Conservation (phyloP, 495 filamentous ascomycete genomes). For the Hypoxylon trugodes region DNA sequence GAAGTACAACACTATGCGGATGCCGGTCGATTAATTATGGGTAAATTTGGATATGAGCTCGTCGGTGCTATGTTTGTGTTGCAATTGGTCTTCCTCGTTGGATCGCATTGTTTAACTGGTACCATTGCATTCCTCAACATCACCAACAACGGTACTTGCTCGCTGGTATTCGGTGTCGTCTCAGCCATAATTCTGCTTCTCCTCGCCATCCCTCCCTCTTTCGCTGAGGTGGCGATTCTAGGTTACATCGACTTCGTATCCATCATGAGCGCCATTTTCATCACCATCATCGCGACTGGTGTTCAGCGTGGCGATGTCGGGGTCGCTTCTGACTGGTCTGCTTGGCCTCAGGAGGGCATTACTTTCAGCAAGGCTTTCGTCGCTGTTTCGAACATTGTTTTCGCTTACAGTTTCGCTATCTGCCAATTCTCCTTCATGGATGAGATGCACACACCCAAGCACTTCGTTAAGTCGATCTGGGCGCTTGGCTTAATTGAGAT, state of each 20-base stretch:
- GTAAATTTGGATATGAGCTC: conserved; percentile 69
- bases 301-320: conserved; percentile 54
- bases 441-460: conserved; percentile 74
- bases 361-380: conserved; percentile 62
- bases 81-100: conserved; percentile 80
- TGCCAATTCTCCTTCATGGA: conserved; percentile 80
- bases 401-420: conserved; percentile 75
- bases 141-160: conserved; percentile 69
- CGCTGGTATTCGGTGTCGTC: conserved; percentile 71
- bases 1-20: conserved; percentile 78
- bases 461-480: conserved; percentile 73
- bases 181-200: conserved; percentile 69
- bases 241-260: conserved; percentile 69
- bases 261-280: conserved; percentile 69
- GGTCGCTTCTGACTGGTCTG: conserved; percentile 50
- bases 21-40: conserved; percentile 71
- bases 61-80: conserved; percentile 68
- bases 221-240: conserved; percentile 66
- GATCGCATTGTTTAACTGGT: conserved; percentile 77
- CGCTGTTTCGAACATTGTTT: conserved; percentile 76
- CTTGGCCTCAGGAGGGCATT: conserved; percentile 52
- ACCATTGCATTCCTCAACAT: conserved; percentile 74
- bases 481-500: conserved; percentile 72
- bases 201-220: conserved; percentile 66
- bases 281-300: conserved; percentile 74